Evolutionary conservation across 306 rosid species (phyloP).

Genomic region (Vigna radiata): DNA sequence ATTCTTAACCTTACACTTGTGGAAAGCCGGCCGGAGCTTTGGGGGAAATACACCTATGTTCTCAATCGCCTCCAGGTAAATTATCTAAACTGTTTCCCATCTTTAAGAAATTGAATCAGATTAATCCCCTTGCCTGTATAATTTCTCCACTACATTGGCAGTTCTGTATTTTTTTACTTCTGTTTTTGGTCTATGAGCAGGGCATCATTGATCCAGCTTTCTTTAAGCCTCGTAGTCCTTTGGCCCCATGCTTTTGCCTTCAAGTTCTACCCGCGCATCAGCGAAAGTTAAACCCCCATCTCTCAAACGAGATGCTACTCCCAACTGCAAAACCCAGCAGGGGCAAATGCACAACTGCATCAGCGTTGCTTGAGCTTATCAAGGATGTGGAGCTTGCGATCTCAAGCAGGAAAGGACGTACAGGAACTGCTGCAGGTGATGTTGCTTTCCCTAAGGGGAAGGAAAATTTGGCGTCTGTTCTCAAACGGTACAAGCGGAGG

Average conservation of each 20-base stretch:
- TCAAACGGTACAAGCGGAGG: slow-evolving; percentile 90
- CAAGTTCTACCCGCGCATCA: slow-evolving; percentile 61
- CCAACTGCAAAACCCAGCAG: slow-evolving; percentile 78
- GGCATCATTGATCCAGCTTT: slow-evolving; percentile 84
- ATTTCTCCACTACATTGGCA: slow-evolving; percentile 35
- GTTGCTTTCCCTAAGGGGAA: slow-evolving; percentile 94
- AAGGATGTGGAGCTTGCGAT: slow-evolving; percentile 91
- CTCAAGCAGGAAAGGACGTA: slow-evolving; percentile 80
- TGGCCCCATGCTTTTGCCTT: slow-evolving; percentile 90
- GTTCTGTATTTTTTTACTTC: slow-evolving; percentile 40
- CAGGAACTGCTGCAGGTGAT: slow-evolving; percentile 93
- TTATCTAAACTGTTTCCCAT: not conserved
- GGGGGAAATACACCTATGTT: slow-evolving; percentile 97
- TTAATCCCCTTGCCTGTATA: not conserved
- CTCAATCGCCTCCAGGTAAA: slow-evolving; percentile 98
- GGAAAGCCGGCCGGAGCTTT: slow-evolving; percentile 99
- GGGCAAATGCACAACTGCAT: slow-evolving; percentile 83
- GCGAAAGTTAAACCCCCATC: slow-evolving; percentile 74
- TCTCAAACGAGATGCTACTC: slow-evolving; percentile 77
- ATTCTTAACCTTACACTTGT: slow-evolving; percentile 83
- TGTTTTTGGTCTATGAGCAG: slow-evolving; percentile 48
- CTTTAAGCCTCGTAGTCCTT: slow-evolving; percentile 74
- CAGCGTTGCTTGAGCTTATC: slow-evolving; percentile 63
- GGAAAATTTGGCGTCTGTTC: slow-evolving; percentile 86
- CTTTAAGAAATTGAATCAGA: slow-evolving; percentile 1